Conservation (phyloP, 1,139 yeast genomes). For the Geotrichum histeridarum region DNA sequence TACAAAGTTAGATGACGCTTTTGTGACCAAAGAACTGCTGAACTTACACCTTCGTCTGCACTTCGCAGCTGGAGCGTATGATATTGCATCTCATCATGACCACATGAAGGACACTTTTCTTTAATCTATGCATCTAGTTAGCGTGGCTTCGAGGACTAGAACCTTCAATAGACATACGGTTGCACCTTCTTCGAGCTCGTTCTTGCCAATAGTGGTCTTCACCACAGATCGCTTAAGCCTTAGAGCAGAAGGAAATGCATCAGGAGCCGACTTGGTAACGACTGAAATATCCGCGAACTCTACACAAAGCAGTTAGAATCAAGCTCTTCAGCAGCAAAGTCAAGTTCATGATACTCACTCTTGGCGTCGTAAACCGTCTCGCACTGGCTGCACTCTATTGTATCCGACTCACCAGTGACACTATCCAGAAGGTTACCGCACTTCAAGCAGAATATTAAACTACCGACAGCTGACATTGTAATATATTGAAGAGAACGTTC, state of each 20-base stretch:
- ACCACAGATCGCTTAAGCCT: constrained; percentile 82
- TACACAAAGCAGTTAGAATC: constrained; percentile 11
- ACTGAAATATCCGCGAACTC: constrained; percentile 77
- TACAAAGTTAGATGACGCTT: not conserved
- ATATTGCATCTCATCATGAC: constrained; percentile 95
- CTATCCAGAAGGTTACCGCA: constrained; percentile 88
- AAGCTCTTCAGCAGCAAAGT: not conserved
- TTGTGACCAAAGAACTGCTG: constrained; percentile 12
- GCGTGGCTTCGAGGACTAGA: not conserved
- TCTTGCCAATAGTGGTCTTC: constrained; percentile 70
- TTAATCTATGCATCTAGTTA: constrained; percentile 47
- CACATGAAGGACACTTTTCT: constrained; percentile 97
- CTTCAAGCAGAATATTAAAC: constrained; percentile 86
- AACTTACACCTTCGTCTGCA: constrained; percentile 87
- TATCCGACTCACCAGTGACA: constrained; percentile 43
- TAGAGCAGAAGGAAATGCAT: constrained; percentile 87
- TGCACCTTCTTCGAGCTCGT: constrained; percentile 89
- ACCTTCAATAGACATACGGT: constrained; percentile 38
- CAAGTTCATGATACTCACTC: constrained; percentile 25
- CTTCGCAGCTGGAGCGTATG: constrained; percentile 94
- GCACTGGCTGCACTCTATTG: constrained; percentile 64
- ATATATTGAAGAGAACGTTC: not conserved
- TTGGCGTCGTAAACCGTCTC: constrained; percentile 48
- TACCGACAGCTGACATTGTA: constrained; percentile 87
- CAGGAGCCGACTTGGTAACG: constrained; percentile 76